These are phyloP conservation scores for Clonostachys sp. DNA, from an alignment of 2,329 filamentous ascomycete species.

Conservation along the genomic window DNA sequence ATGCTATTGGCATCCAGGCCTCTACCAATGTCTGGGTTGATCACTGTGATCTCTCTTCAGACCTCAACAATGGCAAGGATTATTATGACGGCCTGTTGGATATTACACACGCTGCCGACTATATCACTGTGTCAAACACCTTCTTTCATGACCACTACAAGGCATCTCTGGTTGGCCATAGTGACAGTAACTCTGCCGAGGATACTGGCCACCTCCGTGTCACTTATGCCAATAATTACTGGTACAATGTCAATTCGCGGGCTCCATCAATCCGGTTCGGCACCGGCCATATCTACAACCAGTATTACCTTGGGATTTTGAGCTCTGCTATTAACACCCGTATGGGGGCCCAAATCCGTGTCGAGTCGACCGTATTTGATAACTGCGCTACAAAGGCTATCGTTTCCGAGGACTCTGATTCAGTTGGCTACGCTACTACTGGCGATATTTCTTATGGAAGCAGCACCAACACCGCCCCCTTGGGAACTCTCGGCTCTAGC, in stretches of 20 bases:
- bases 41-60: conserved; percentile 29
- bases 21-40: conserved; percentile 41
- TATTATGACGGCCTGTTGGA: conserved; percentile 33
- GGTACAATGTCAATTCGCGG: conserved; percentile 53
- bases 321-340: conserved; percentile 47
- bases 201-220: conserved; percentile 52
- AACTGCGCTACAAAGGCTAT: conserved; percentile 22
- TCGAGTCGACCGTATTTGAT: conserved; percentile 45
- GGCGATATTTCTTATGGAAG: conserved; percentile 33
- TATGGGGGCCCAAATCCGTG: conserved; percentile 43
- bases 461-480: conserved; percentile 27
- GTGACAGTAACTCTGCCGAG: conserved; percentile 49
- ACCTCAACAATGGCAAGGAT: conserved; percentile 28
- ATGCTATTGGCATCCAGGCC: conserved; percentile 42
- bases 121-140: conserved; percentile 31
- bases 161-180: conserved; percentile 54
- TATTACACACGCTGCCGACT: conserved; percentile 32
- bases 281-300: conserved; percentile 41
- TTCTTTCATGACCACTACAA: conserved; percentile 42
- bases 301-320: conserved; percentile 34
- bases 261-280: conserved; percentile 55
- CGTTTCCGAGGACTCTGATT: conserved; percentile 26
- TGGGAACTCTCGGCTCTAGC: conserved; percentile 2
- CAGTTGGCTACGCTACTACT: conserved; percentile 29
- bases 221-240: conserved; percentile 58